Base-by-base conservation (phyloP, 1,284 basidiomycete species). In the Mrakiaceae sp. region DNA sequence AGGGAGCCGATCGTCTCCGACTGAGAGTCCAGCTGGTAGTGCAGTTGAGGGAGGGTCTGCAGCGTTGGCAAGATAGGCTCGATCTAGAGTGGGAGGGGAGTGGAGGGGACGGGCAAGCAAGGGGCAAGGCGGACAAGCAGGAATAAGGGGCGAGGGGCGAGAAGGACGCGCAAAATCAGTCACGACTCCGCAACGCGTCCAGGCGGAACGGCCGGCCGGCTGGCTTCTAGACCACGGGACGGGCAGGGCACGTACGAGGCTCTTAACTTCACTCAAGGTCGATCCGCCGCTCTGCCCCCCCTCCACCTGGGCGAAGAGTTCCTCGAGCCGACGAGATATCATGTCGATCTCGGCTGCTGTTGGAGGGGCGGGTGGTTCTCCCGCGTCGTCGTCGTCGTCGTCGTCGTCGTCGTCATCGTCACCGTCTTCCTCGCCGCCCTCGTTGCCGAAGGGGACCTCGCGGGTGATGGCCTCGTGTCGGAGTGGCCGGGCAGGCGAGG, bases 1-100 rank as follows among this genome's bases (percentile, higher is more conserved):
- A 75, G 63, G 1, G 71, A 71, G n/a, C 63, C 59, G 43, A 77
- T 75, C 0, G 74, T 75, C 42, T 71, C 69, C 56, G 69, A 66
- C 62, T 76, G 75, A 0, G 74, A 72, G 0, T 60, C 67, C 4
- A 77, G 51, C 53, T 74, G 72, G 16, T 70, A 67, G 11, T 69
- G 68, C 4, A 74, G 67, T 42, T 73, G 71, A 1, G 74, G 73
- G 3, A 75, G 69, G 67, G 6, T 69, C 65, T 69, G 58, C 39
- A 70, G 65, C 9, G 68, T 66, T 4, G 67, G 64, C 14, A 75
- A 56, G 1, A 76, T 60, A 3, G 71, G 63, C 49, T 70, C 68
- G 49, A 73, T 65, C 75, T 76, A 63, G 2, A 12, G 46, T 11
- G 11, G 27, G 9, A 1, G 10, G 5, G 52, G 43, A 9, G 5